phyloP scores from a whole-genome alignment of 352 stramenopile species.

The Peronospora belbahrii region DNA sequence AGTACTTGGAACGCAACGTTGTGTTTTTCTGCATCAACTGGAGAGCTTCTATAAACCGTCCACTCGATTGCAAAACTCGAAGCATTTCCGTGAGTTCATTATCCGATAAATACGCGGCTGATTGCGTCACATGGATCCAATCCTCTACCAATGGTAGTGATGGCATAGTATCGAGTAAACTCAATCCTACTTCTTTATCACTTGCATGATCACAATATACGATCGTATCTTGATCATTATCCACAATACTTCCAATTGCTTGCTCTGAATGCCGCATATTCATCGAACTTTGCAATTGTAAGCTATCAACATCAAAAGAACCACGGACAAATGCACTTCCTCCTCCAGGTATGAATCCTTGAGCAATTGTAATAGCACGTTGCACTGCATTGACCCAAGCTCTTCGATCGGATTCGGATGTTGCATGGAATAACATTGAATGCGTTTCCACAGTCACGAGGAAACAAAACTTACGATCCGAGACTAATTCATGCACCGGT shows the following conservation, averaged over 20 bases:
- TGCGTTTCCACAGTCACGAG: constrained; percentile 50
- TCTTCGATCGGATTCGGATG: constrained; percentile 34
- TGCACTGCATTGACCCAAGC: constrained; percentile 58
- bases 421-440: constrained; percentile 61
- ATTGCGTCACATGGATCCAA: constrained; percentile 17
- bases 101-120: constrained; percentile 32
- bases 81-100: constrained; percentile 49
- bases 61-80: constrained; percentile 46
- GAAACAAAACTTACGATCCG: constrained; percentile 60
- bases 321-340: constrained; percentile 18
- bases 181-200: constrained; percentile 16
- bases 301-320: constrained; percentile 40
- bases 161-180: constrained; percentile 1
- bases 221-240: constrained; percentile 10
- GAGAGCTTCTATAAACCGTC: constrained; percentile 65
- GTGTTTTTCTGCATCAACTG: constrained; percentile 63
- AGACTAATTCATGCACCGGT: constrained; percentile 51
- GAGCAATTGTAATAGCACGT: constrained; percentile 59
- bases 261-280: constrained; percentile 42
- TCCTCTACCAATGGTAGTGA: constrained; percentile 9
- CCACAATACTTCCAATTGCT: constrained; percentile 25
- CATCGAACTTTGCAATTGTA: constrained; percentile 43
- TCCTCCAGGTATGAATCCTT: constrained; percentile 42
- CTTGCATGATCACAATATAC: constrained; percentile 9
- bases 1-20: constrained; percentile 41